Percentiles rank a stretch among this genome's conserved stretches.
Evolutionary conservation across 1,284 basidiomycete genomes (phyloP).

Genomic region (Puccinia hordei): DNA sequence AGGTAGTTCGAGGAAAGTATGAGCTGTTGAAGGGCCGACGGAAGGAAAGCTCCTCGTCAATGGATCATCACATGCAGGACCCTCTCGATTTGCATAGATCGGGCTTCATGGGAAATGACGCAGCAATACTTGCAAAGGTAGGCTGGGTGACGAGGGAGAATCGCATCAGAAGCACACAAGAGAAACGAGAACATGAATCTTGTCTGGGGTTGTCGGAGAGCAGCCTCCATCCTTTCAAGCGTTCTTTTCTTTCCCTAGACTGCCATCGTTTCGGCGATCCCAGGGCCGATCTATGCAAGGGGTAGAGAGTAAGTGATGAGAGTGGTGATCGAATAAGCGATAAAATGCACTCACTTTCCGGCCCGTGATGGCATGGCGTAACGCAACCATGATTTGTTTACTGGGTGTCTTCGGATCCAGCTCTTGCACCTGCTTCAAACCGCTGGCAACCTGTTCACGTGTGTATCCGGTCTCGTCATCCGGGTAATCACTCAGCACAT

Average conservation of each 20-base stretch:
- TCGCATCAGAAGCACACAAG: too few relatives aligned
- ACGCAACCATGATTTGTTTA: conserved; percentile 69
- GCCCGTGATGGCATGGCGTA: conserved; percentile 76
- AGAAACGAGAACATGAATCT: too few relatives aligned
- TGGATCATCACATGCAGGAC: too few relatives aligned
- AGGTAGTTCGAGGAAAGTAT: too few relatives aligned
- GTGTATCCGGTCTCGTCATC: conserved; percentile 51
- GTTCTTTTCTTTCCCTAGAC: conserved; percentile 61
- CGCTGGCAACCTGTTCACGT: conserved; percentile 54
- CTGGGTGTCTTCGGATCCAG: conserved; percentile 63
- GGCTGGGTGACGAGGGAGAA: too few relatives aligned
- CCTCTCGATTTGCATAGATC: too few relatives aligned
- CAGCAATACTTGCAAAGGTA: too few relatives aligned
- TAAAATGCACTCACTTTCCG: conserved; percentile 66
- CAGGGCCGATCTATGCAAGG: conserved; percentile 63
- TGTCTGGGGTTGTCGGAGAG: neutral
- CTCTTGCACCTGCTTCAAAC: conserved; percentile 58
- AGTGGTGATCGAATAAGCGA: neutral
- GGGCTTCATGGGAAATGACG: too few relatives aligned
- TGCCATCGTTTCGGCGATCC: conserved; percentile 62
- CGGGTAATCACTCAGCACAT: conserved; percentile 3
- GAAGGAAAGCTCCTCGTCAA: too few relatives aligned
- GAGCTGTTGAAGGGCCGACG: too few relatives aligned
- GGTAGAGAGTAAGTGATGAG: neutral
- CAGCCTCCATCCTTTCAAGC: conserved; percentile 45